Evolutionary conservation across 768 basidiomycete species (phyloP), one percentile per base, ranked within the genome.

Genomic region (Leucosporidium scottii): DNA sequence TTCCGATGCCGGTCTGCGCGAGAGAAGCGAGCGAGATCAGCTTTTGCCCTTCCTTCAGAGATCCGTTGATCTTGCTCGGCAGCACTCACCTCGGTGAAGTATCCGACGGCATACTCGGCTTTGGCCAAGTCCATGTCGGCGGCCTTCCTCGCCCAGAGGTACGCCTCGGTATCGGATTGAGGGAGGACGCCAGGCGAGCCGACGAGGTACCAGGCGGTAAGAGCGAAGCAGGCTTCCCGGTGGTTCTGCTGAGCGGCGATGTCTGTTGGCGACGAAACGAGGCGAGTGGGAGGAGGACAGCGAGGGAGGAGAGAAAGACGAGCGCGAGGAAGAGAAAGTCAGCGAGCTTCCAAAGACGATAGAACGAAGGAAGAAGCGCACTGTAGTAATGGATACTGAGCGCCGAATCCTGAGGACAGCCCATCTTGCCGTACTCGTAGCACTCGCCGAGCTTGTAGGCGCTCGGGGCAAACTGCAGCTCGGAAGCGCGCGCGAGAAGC

Each of bases 351-450:
- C n/a, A 49, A 49, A 56, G 64, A 28, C 47, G 61, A 8, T 6
- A 15, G 18, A 20, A 18, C 2, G n/a, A 54, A n/a, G 5, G 21
- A 34, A 10, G 39, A 9, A 44, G 48, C 75, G 30, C 20, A 74
- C 73, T 75, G 78, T 99, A 98, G 79, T 98, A 98, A 79, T 99
- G 96, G 74, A 99, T 99, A 56, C 91, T 94, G 65, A 99, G 82
- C 34, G 96, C 96, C 1, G 93, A 85, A 77, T 99, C 96, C 77
- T 93, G 90, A 23, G 96, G 96, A 75, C 96, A 98, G 13, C 93
- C 93, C 85, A 97, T 88, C 82, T 91, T 93, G 47, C 96, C 96
- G 78, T 98, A 99, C 81, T 99, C 96, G 78, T 99, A 99, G 78
- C 93, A 97, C 80, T 98, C 94, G 30, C 96, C 96, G 65, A 98